Evolutionary conservation across 2,329 filamentous ascomycete species (phyloP), one percentile per base, ranked within the genome.

Genomic region (Aspergillus sp.): DNA sequence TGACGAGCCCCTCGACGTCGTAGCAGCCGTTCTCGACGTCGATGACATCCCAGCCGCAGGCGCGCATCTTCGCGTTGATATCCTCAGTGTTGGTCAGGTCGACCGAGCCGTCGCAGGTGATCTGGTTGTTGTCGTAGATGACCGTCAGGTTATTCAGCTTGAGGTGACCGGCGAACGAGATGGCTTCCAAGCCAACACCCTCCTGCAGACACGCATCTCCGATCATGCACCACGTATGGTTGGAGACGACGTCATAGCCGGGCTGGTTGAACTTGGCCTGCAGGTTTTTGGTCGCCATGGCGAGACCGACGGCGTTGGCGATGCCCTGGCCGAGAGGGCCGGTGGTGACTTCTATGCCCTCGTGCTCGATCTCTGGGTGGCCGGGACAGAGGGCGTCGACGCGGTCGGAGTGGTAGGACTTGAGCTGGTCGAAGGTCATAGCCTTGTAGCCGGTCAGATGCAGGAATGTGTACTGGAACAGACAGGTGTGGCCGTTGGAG

Each of bases 81-180:
- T 84, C 80, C 58, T 84, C 81, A 0, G 74, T 80, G 54, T 81
- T 82, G 2, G 75, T 75, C 30, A 77, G 68, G 62, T 83, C 79
- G 2, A 83, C 75, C 2, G 74, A 76, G 1, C 82, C 82, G 52
- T 84, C 82, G 59, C 81, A 84, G 4, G 81, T 83, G 45, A 84
- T 71, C 59, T 82, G 78, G 63, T 84, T 84, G 65, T 85, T 84
- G 57, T 84, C 82, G 57, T 84, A 84, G 44, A 83, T 78, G 22
- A 84, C 66, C 3, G 76, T 77, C 1, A 85, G 67, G 62, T 84
- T 84, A 66, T 80, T 77, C 9, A 85, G 70, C 56, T 73, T 75
- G 64, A 76, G 74, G 62, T 83, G 80, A 1, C 81, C 82, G 5
- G 81, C 81, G 5, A 83, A 74, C 3, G 76, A 76, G 45, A 85